These are phyloP conservation scores for Thalassiosira mediterranea DNA, from an alignment of 352 stramenopile genomes.

Conservation along the genomic window DNA sequence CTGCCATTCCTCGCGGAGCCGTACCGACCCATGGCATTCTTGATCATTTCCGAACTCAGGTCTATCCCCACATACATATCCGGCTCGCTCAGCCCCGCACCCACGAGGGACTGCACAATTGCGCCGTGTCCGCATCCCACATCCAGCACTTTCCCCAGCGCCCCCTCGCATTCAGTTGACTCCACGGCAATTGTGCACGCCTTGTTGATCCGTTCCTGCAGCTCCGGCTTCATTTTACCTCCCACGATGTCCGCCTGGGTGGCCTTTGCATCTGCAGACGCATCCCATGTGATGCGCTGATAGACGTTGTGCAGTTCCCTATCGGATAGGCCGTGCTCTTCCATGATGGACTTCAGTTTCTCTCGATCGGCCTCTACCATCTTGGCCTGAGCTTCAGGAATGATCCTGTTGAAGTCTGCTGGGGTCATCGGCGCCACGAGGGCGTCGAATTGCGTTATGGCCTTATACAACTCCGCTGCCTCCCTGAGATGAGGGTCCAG, in stretches of 20 bases:
- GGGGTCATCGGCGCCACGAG: constrained; percentile 44
- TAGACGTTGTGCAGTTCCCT: constrained; percentile 69
- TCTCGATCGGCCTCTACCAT: constrained; percentile 46
- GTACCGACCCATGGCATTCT: constrained; percentile 62
- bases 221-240: constrained; percentile 57
- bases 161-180: constrained; percentile 18
- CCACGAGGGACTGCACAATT: constrained; percentile 59
- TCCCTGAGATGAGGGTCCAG: constrained; percentile 52
- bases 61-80: constrained; percentile 69
- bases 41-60: constrained; percentile 74
- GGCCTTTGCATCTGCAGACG: constrained; percentile 70
- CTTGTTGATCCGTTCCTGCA: constrained; percentile 54
- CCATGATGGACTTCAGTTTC: constrained; percentile 48
- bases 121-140: constrained; percentile 73
- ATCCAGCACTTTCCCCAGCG: constrained; percentile 55
- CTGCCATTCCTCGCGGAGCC: constrained; percentile 40
- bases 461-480: constrained; percentile 58
- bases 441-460: constrained; percentile 58
- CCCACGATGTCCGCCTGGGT: constrained; percentile 59
- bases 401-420: constrained; percentile 36
- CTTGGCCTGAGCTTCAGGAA: constrained; percentile 40
- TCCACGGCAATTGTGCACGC: constrained; percentile 55
- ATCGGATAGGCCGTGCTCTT: constrained; percentile 44
- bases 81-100: constrained; percentile 39
- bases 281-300: constrained; percentile 75